Percentiles rank a stretch among this genome's conserved stretches.
These are phyloP conservation scores for Hippophae rhamnoides DNA, from an alignment of 306 rosid species.

Conservation along the genomic window DNA sequence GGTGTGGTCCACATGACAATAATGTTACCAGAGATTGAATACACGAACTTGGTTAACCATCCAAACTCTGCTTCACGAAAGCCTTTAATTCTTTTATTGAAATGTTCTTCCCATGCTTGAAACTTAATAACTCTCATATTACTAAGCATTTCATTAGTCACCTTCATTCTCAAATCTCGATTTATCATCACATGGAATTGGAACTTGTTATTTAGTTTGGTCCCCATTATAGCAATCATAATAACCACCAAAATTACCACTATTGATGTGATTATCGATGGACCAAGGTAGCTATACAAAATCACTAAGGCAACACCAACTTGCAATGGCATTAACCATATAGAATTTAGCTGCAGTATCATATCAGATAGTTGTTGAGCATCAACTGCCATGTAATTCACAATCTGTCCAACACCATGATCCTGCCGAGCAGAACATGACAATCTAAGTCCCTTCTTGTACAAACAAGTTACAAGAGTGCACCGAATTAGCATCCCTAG, in stretches of 20 bases:
- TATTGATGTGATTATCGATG: constrained; percentile 40
- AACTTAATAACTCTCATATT: constrained; percentile 94
- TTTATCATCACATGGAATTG: constrained; percentile 43
- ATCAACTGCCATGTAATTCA: constrained; percentile 96
- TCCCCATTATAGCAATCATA: constrained; percentile 32
- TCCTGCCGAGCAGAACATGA: constrained; percentile 71
- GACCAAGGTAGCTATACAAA: constrained; percentile 55
- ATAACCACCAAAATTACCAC: constrained; percentile 41
- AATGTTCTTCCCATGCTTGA: constrained; percentile 94
- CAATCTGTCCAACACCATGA: constrained; percentile 88
- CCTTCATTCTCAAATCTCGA: constrained; percentile 87
- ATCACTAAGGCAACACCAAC: constrained; percentile 46
- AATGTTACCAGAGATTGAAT: constrained; percentile 45
- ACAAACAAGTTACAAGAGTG: constrained; percentile 69
- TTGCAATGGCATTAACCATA: constrained; percentile 93
- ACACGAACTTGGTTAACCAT: constrained; percentile 79
- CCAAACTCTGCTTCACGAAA: constrained; percentile 56
- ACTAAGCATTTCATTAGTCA: constrained; percentile 90
- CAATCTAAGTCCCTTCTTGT: constrained; percentile 75
- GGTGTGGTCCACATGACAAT: constrained; percentile 76
- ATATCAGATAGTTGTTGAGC: constrained; percentile 81
- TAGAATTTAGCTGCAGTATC: constrained; percentile 77
- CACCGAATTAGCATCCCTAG: constrained; percentile 87
- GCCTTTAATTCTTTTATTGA: constrained; percentile 48
- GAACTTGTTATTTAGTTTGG: background rate